Evolutionary conservation across 306 rosid genomes (phyloP), one percentile per base, ranked within the genome.

Genomic region (Hylodesmum podocarpum): DNA sequence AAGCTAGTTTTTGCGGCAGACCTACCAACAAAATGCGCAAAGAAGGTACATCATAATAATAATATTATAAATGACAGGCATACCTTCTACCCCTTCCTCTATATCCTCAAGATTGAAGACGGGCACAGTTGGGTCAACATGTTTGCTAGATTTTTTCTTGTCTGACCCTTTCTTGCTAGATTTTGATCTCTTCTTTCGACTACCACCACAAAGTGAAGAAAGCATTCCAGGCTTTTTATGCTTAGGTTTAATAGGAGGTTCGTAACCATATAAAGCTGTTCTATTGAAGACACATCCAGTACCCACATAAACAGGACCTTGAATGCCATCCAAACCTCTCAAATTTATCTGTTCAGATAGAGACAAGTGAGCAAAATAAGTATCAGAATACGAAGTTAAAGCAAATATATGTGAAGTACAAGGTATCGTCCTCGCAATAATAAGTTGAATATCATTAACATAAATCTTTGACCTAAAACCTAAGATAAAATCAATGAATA

Each of bases 261-360:
- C 97, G 49, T 92, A 92, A 67, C 97, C 97, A 73, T 92, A 92
- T 39, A 92, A 85, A 7, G 97, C 97, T 1, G 97, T 92, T 83
- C 97, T 88, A 29, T 92, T 92, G 77, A 92, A 92, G 62, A 92
- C 97, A 65, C 97, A 92, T 71, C 97, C 97, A 46, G 97, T 92
- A 62, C 97, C 97, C 88, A 92, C 97, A 82, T 92, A 92, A 78
- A 92, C 97, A 33, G 97, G 97, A 3, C 97, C 97, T 85, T 92
- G 97, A 82, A 92, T 80, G 3, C 97, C 97, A 76, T 92, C 97
- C 82, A 90, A 86, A 77, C 97, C 97, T 89, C 97, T 86, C 84
- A 92, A 87, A 77, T 92, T 92, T 70, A 92, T 92, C 97, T 92
- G 89, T 76, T 39, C 50, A 88, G 27, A 77, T 78, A 24, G 31